Conservation (phyloP, 2,329 filamentous ascomycete genomes). For the Pseudonectria buxi region DNA sequence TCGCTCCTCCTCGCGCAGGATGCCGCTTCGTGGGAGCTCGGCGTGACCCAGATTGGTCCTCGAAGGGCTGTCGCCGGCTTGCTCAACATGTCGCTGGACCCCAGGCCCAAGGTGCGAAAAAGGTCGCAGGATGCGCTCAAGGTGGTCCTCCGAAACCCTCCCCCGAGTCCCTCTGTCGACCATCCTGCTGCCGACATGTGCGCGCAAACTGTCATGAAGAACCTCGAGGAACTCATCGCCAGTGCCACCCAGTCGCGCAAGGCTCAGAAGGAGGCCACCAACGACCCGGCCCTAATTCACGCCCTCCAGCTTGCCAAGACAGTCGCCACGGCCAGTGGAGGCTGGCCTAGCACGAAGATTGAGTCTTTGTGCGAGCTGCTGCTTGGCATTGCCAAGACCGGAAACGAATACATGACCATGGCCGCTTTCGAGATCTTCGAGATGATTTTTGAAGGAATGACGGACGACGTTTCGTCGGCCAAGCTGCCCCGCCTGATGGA, state of each 20-base stretch:
- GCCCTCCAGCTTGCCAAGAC: slow-evolving; percentile 88
- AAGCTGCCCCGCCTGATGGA: slow-evolving; percentile 87
- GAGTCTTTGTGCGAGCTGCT: slow-evolving; percentile 85
- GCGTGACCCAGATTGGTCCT: slow-evolving; percentile 75
- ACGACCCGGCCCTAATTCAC: slow-evolving; percentile 84
- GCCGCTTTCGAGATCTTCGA: slow-evolving; percentile 96
- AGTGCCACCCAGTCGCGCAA: slow-evolving; percentile 59
- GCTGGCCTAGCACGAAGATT: slow-evolving; percentile 95
- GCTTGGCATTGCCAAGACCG: slow-evolving; percentile 80
- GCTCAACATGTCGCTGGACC: slow-evolving; percentile 76
- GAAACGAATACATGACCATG: slow-evolving; percentile 94
- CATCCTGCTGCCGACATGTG: slow-evolving; percentile 96
- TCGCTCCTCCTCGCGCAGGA: slow-evolving; percentile 89
- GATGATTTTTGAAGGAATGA: slow-evolving; percentile 89
- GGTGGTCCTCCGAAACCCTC: slow-evolving; percentile 75
- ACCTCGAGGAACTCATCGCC: slow-evolving; percentile 64
- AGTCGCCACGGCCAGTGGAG: slow-evolving; percentile 76
- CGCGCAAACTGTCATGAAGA: slow-evolving; percentile 80
- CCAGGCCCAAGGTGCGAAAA: slow-evolving; percentile 88
- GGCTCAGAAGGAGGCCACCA: slow-evolving; percentile 50
- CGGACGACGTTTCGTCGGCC: slow-evolving; percentile 75
- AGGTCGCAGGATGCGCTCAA: slow-evolving; percentile 83
- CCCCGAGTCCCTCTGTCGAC: slow-evolving; percentile 85
- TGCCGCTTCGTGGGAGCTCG: slow-evolving; percentile 77
- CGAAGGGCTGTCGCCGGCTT: slow-evolving; percentile 82